Conservation (phyloP, 371 early-diverging fungal genomes). For the Circinella umbellata region DNA sequence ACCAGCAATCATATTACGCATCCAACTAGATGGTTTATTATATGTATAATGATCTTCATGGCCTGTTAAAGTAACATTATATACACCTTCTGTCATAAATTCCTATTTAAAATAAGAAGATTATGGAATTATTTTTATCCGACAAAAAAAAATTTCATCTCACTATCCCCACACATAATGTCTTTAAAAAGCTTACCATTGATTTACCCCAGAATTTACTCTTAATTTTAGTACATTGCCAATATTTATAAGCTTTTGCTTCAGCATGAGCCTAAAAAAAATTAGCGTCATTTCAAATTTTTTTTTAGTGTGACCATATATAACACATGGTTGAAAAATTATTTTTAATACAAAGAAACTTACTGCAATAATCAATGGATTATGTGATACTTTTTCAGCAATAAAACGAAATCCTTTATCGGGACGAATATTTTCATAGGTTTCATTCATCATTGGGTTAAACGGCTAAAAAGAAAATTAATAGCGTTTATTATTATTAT, state of each 20-base stretch:
- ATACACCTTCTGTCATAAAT: slow-evolving; percentile 72
- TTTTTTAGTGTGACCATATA: no score
- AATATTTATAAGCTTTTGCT: slow-evolving; percentile 66
- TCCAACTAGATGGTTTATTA: slow-evolving; percentile 80
- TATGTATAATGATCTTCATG: slow-evolving; percentile 78
- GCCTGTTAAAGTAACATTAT: slow-evolving; percentile 68
- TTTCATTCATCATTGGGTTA: slow-evolving; percentile 96
- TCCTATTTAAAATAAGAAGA: slow-evolving; percentile 37
- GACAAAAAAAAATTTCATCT: background rate
- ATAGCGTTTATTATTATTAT: no score
- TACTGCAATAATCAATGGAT: slow-evolving; percentile 82
- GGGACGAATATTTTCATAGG: slow-evolving; percentile 87
- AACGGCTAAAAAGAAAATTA: slow-evolving; percentile 64
- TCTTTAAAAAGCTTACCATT: slow-evolving; percentile 14
- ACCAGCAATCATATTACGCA: slow-evolving; percentile 84
- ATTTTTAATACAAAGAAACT: slow-evolving; percentile 16
- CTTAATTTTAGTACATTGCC: slow-evolving; percentile 79
- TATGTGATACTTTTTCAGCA: slow-evolving; percentile 90
- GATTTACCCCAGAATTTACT: slow-evolving; percentile 86
- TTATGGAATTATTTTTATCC: no score
- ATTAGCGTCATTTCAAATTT: background rate
- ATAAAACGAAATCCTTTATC: slow-evolving; percentile 82
- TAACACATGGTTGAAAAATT: background rate
- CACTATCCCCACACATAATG: no score
- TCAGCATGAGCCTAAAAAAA: slow-evolving; percentile 59